These are phyloP conservation scores for Boletus edulis DNA, from an alignment of 768 basidiomycete species.

Conservation along the genomic window DNA sequence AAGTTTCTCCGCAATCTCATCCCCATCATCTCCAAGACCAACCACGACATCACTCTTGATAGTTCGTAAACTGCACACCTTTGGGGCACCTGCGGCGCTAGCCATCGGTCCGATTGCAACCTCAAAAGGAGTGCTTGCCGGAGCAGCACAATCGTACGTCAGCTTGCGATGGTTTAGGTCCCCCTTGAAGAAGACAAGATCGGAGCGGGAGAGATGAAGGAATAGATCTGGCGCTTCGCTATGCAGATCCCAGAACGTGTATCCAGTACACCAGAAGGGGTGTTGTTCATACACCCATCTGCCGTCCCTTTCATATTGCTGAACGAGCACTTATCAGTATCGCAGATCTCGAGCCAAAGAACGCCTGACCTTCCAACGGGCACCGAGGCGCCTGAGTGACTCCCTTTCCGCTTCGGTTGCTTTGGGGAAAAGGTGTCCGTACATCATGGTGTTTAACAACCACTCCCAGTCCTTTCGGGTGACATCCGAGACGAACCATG, in stretches of 20 bases:
- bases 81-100: slow-evolving; percentile 82
- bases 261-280: slow-evolving; percentile 95
- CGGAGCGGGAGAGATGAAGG: slow-evolving; percentile 84
- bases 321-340: slow-evolving; percentile 3
- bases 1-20: slow-evolving; percentile 70
- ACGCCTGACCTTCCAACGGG: slow-evolving; percentile 78
- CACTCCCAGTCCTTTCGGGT: slow-evolving; percentile 95
- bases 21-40: slow-evolving; percentile 68
- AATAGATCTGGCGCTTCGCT: slow-evolving; percentile 88
- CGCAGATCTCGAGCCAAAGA: neutral
- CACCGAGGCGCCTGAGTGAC: slow-evolving; percentile 74
- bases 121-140: slow-evolving; percentile 84
- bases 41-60: slow-evolving; percentile 97
- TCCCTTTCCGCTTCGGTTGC: slow-evolving; percentile 78
- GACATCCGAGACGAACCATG: slow-evolving; percentile 94
- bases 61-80: slow-evolving; percentile 81
- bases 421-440: slow-evolving; percentile 89
- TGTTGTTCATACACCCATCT: slow-evolving; percentile 95
- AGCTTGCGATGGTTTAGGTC: slow-evolving; percentile 92
- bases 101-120: slow-evolving; percentile 93
- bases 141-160: slow-evolving; percentile 84
- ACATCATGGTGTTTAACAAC: slow-evolving; percentile 84
- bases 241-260: slow-evolving; percentile 88
- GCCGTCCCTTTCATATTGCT: slow-evolving; percentile 91
- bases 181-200: slow-evolving; percentile 94